phyloP scores from a whole-genome alignment of 2,329 filamentous ascomycete species.

The Fusarium napiforme region DNA sequence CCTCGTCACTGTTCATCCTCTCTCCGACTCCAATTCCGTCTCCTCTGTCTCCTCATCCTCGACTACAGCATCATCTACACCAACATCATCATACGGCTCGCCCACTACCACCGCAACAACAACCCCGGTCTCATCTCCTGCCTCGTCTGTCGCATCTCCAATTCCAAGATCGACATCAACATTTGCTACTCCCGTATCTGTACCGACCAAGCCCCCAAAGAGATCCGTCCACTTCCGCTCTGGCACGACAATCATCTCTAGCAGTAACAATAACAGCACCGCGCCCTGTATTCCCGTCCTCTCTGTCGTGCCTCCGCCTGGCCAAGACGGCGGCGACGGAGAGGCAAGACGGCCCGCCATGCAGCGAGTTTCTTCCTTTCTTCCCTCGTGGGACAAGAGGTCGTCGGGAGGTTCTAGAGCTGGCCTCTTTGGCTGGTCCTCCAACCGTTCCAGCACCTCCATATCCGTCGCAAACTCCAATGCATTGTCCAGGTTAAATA shows the following conservation, averaged over 20 bases:
- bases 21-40: constrained; percentile 37
- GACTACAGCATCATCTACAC: constrained; percentile 32
- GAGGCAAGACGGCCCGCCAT: constrained; percentile 51
- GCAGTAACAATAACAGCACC: constrained; percentile 48
- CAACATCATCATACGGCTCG: constrained; percentile 30
- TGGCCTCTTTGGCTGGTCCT: constrained; percentile 57
- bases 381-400: constrained; percentile 59
- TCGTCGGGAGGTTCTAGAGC: constrained; percentile 46
- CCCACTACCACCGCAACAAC: constrained; percentile 29
- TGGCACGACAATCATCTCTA: constrained; percentile 25
- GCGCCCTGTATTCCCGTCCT: constrained; percentile 38
- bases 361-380: constrained; percentile 58
- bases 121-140: constrained; percentile 36
- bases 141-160: constrained; percentile 33
- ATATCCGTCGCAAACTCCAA: constrained; percentile 34
- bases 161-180: constrained; percentile 35
- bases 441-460: constrained; percentile 58
- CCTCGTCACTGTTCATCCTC: constrained; percentile 33
- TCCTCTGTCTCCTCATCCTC: constrained; percentile 33
- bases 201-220: constrained; percentile 17
- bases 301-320: constrained; percentile 49
- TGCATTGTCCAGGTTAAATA: constrained; percentile 49
- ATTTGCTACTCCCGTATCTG: constrained; percentile 31
- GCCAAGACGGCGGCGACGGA: constrained; percentile 50
- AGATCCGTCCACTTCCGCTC: constrained; percentile 34